These are phyloP conservation scores for Eimeria acervulina DNA, from an alignment of 169 alveolate genomes.

Conservation along the genomic window DNA sequence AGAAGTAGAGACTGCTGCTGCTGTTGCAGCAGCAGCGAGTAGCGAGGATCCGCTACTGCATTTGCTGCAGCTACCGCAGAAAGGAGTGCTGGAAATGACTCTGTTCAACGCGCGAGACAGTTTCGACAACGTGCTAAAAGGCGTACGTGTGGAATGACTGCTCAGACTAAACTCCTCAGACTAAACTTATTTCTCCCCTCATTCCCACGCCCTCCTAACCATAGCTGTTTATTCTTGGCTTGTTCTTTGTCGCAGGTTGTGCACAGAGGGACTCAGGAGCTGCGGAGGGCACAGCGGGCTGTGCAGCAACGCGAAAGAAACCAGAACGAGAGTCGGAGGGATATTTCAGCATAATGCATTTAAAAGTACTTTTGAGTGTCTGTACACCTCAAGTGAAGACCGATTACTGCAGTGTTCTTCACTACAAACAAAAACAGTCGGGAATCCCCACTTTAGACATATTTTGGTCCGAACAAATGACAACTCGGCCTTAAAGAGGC, in stretches of 20 bases:
- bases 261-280: conserved; percentile 76
- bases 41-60: conserved; percentile 65
- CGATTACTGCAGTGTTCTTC: no score
- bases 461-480: neutral
- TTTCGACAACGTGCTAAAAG: conserved; percentile 72
- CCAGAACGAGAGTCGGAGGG: conserved; percentile 17
- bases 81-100: conserved; percentile 78
- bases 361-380: neutral
- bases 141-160: neutral
- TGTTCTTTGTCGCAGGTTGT: conserved; percentile 38
- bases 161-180: no score
- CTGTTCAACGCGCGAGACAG: conserved; percentile 77
- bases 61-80: conserved; percentile 74
- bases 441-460: neutral
- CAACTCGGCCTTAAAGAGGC: neutral
- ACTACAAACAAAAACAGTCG: no score
- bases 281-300: conserved; percentile 75
- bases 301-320: conserved; percentile 75
- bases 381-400: neutral
- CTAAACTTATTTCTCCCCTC: neutral
- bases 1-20: conserved; percentile 72
- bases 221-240: neutral
- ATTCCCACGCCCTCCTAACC: neutral
- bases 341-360: neutral
- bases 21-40: conserved; percentile 76